Percentiles rank a stretch among this genome's conserved stretches.
Conservation (phyloP, 345 rosid species). For the Gossypium anomalum region DNA sequence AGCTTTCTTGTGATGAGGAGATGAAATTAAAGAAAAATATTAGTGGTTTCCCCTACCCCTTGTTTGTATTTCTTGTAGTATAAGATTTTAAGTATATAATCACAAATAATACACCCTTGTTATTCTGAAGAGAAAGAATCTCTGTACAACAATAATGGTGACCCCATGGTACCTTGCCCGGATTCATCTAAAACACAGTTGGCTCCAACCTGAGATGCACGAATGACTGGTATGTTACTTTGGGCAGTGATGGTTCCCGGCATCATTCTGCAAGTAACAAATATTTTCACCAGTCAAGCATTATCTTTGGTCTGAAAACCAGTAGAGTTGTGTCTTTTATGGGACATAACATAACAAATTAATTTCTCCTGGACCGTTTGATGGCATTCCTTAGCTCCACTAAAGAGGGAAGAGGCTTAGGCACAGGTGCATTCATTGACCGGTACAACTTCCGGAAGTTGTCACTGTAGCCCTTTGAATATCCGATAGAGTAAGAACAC, state of each 20-base stretch:
- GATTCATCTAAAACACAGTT: neutral
- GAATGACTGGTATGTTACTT: neutral
- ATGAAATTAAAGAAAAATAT: too few relatives aligned
- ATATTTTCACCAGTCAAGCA: conserved; percentile 7
- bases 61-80: neutral
- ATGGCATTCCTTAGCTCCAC: conserved; percentile 50
- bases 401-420: conserved; percentile 76
- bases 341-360: conserved; percentile 7
- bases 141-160: neutral
- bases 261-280: neutral
- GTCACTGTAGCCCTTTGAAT: conserved; percentile 40
- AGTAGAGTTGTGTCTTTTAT: neutral
- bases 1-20: too few relatives aligned
- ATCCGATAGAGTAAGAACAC: conserved; percentile 19
- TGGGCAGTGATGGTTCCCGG: neutral
- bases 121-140: neutral
- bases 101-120: neutral
- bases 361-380: conserved; percentile 43
- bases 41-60: neutral
- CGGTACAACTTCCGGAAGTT: conserved; percentile 56
- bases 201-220: neutral
- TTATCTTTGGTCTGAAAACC: neutral
- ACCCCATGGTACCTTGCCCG: neutral
- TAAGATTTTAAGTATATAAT: neutral
- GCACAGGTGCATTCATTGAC: conserved; percentile 71